phyloP scores from a whole-genome alignment of 73 alveolate genomes.

The Symbiodinium natans region DNA sequence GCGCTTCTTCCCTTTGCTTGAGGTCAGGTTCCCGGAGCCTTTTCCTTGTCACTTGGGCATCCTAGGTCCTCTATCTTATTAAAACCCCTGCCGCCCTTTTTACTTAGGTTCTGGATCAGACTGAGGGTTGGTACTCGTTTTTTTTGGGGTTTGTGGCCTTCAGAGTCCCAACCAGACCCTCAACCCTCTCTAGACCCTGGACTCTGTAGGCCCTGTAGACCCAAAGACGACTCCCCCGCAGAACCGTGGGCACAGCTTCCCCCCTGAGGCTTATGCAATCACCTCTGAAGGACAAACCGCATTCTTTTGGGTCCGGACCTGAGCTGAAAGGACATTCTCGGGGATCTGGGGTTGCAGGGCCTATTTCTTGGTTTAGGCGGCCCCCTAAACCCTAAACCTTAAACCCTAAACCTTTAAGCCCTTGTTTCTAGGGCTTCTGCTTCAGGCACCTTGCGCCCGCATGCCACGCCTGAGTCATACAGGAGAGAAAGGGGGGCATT shows the following conservation, averaged over 20 bases:
- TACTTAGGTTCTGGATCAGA: too few species aligned
- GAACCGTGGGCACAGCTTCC: too few species aligned
- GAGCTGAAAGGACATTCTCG: too few species aligned
- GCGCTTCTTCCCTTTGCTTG: too few species aligned
- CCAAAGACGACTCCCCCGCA: not conserved
- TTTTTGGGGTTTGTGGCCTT: not conserved
- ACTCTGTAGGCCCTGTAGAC: not conserved
- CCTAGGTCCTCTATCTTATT: too few species aligned
- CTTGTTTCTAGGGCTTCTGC: not conserved
- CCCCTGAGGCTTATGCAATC: conserved; percentile 59
- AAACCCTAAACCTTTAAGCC: too few species aligned
- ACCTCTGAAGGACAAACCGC: conserved; percentile 74
- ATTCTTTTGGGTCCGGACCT: conserved; percentile 30
- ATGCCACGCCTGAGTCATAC: not conserved
- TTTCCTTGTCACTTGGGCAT: too few species aligned
- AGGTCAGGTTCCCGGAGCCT: too few species aligned
- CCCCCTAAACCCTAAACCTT: too few species aligned
- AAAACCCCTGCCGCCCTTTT: too few species aligned
- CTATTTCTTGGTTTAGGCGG: not conserved
- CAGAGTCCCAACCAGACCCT: not conserved
- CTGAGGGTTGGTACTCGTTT: not conserved
- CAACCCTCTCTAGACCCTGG: not conserved
- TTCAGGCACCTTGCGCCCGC: not conserved
- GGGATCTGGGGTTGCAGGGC: not conserved
- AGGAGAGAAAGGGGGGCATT: not conserved